A percentile compares a stretch with the other conserved stretches of the same genome.
Conservation (phyloP, 1,139 yeast genomes). For the Taphrina deformans region DNA sequence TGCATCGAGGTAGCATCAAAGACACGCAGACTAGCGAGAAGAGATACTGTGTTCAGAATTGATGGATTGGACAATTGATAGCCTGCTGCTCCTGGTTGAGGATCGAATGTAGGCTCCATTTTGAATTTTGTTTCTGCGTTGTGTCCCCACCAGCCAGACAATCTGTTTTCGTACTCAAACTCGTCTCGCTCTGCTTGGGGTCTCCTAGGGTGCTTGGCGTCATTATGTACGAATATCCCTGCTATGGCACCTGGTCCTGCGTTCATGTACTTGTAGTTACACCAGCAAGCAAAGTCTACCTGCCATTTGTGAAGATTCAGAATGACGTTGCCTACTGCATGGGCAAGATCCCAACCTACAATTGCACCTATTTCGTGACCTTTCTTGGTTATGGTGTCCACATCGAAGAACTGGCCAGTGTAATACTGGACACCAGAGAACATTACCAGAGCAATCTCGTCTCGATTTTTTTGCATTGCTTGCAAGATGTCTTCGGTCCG, state of each 20-base stretch:
- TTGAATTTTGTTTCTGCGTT: constrained; percentile 66
- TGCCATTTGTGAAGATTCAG: constrained; percentile 78
- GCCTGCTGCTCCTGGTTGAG: constrained; percentile 79
- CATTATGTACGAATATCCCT: constrained; percentile 71
- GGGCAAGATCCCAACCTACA: constrained; percentile 96
- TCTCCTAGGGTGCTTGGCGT: constrained; percentile 45
- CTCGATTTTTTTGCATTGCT: constrained; percentile 58
- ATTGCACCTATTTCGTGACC: constrained; percentile 58
- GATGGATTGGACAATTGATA: constrained; percentile 92
- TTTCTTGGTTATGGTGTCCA: constrained; percentile 61
- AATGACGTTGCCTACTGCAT: constrained; percentile 86
- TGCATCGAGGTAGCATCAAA: constrained; percentile 61
- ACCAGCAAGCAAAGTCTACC: constrained; percentile 93
- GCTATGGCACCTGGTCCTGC: constrained; percentile 93
- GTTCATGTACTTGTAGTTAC: constrained; percentile 86
- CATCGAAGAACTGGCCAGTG: constrained; percentile 84
- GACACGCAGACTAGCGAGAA: constrained; percentile 64
- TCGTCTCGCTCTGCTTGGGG: constrained; percentile 38
- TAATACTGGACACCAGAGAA: constrained; percentile 90
- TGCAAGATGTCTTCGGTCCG: constrained; percentile 63
- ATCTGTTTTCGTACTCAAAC: constrained; percentile 42
- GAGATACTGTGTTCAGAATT: constrained; percentile 74
- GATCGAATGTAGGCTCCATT: constrained; percentile 77
- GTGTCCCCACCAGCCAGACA: constrained; percentile 99
- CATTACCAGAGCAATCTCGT: constrained; percentile 69